Evolutionary conservation across 352 stramenopile species (phyloP), one percentile per base, ranked within the genome.

Genomic region (Phytopythium delawarense): DNA sequence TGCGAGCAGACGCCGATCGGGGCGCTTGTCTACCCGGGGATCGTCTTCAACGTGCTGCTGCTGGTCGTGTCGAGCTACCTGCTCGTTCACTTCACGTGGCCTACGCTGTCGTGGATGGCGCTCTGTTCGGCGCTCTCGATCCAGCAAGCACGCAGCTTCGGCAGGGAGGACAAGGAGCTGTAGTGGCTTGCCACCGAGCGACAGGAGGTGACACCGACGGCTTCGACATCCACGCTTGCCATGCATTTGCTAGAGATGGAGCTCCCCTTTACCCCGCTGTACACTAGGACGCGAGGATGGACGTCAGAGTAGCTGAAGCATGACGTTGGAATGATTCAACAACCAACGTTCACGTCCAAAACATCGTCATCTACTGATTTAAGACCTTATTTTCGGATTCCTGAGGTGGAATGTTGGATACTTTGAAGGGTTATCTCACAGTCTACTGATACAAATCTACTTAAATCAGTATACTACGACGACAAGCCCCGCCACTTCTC

Each of bases 71-170:
- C 78, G 5, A 35, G 79, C 30, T 70, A 60, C 54, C 40, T 65
- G 25, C 63, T 80, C 48, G 55, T 67, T 15, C 71, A 61, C 21
- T 81, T 68, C 56, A 74, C 79, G 44, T 63, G 75, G 30, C 21
- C 49, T 11, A 71, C 74, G 15, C 66, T 68, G 21, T 63, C 55
- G 12, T 86, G 71, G 71, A 84, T 82, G 25, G 70, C 64, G 23
- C 70, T 83, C 52, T 77, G 67, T 42, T 73, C 71, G 32, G 60
- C 71, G 13, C 59, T 88, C 25, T 79, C 79, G 1, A n/a, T 87
- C 20, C 62, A 81, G 40, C 76, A 81, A 30, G 73, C 81, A 15
- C 69, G 71, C 39, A 77, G 57, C 30, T 91, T 91, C 53, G 79
- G 77, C 46, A 75, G 73, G 7, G 76, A 69, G 61, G 25, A 37